Conservation (phyloP, 2,329 filamentous ascomycete species). For the Fusarium liriodendri region DNA sequence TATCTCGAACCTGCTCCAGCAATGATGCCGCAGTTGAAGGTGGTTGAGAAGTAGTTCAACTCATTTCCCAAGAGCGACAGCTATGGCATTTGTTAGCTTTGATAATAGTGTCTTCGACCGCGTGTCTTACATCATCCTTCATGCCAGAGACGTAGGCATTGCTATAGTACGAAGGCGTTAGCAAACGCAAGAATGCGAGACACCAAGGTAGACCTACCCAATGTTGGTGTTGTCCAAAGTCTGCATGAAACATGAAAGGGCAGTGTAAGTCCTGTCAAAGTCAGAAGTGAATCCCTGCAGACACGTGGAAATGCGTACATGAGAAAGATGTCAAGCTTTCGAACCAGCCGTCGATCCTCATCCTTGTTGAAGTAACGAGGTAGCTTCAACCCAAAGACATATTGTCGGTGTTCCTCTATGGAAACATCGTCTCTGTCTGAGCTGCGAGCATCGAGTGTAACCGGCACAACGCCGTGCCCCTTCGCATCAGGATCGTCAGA, state of each 20-base stretch:
- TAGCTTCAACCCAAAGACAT: slow-evolving; percentile 4
- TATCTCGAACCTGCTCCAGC: slow-evolving; percentile 16
- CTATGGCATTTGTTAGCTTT: not conserved
- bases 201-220: not conserved
- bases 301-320: not conserved
- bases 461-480: not conserved
- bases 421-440: not conserved
- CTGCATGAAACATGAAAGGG: slow-evolving; percentile 21
- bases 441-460: not conserved
- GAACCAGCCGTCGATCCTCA: slow-evolving; percentile 10
- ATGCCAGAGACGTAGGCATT: slow-evolving; percentile 30
- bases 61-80: slow-evolving; percentile 22
- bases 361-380: slow-evolving; percentile 23
- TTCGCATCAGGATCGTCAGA: not conserved
- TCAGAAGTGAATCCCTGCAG: not conserved
- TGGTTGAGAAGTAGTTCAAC: slow-evolving; percentile 20
- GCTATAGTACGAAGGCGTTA: not conserved
- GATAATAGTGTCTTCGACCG: fast-evolving
- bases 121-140: slow-evolving; percentile 18
- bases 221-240: slow-evolving; percentile 25
- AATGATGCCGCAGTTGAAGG: slow-evolving; percentile 26
- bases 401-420: not conserved
- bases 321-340: slow-evolving; percentile 20
- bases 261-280: slow-evolving; percentile 8
- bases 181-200: not conserved